Conservation (phyloP, 2,329 filamentous ascomycete genomes). For the Alternaria sp. region DNA sequence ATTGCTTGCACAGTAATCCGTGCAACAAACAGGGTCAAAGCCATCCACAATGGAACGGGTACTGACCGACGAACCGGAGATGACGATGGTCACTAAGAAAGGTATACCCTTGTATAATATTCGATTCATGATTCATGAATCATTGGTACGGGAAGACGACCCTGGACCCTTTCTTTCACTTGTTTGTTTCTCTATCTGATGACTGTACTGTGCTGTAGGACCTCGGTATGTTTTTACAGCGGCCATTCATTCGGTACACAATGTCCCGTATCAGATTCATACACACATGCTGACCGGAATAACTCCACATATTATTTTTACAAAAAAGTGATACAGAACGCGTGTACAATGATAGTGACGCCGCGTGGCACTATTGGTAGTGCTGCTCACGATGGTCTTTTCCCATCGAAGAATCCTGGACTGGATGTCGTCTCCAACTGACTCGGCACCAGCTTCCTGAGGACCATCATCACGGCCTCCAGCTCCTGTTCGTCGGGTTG, state of each 20-base stretch:
- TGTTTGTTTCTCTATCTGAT: background rate
- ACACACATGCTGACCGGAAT: background rate
- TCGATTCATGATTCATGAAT: background rate
- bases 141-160: background rate
- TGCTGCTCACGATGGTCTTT: background rate
- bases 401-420: constrained; percentile 10
- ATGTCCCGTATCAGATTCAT: background rate
- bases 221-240: background rate
- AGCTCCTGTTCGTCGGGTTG: constrained; percentile 45
- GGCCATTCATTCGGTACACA: background rate
- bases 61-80: background rate
- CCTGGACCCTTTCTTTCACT: background rate
- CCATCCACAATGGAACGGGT: background rate
- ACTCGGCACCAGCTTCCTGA: constrained; percentile 37
- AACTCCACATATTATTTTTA: background rate
- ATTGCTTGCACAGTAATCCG: background rate
- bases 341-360: background rate
- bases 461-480: constrained; percentile 36
- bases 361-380: background rate
- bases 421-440: background rate
- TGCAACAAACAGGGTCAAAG: background rate
- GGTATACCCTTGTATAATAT: background rate
- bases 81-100: background rate
- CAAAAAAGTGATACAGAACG: background rate
- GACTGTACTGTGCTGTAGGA: background rate